These are phyloP conservation scores for Saccharomycopsis javanensis DNA, from an alignment of 805 yeast genomes.

Conservation along the genomic window DNA sequence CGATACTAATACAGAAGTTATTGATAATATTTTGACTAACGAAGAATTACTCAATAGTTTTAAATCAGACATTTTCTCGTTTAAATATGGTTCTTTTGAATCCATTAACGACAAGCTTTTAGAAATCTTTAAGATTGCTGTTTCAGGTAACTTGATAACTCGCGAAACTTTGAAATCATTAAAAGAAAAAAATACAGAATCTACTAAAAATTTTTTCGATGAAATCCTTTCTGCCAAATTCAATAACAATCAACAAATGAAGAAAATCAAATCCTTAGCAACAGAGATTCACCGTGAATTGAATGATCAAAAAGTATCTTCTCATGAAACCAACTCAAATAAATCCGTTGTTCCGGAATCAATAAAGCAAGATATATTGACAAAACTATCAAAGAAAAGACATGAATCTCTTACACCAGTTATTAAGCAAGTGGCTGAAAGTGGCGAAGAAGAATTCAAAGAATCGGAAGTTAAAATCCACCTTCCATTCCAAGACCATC, in stretches of 20 bases:
- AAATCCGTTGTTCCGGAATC: constrained; percentile 21
- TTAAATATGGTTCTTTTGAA: constrained; percentile 7
- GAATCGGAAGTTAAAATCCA: constrained; percentile 32
- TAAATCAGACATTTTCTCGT: constrained; percentile 11
- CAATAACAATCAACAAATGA: constrained; percentile 20
- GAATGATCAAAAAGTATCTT: constrained; percentile 10
- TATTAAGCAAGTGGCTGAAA: constrained; percentile 3
- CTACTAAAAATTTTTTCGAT: background rate
- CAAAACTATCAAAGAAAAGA: constrained; percentile 23
- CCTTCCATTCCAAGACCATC: constrained; percentile 72
- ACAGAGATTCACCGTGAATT: constrained; percentile 19
- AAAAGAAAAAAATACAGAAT: background rate
- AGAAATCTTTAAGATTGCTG: constrained; percentile 7
- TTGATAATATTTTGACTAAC: constrained; percentile 21
- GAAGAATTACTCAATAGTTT: constrained; percentile 23
- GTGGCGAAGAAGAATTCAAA: constrained; percentile 30
- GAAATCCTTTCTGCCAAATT: constrained; percentile 8
- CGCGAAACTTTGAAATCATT: background rate
- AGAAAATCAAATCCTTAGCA: constrained; percentile 25
- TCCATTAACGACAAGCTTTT: constrained; percentile 10
- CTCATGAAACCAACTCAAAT: constrained; percentile 10
- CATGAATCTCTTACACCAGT: constrained; percentile 3
- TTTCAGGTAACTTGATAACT: background rate
- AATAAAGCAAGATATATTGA: constrained; percentile 23
- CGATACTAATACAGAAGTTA: constrained; percentile 23